Evolutionary conservation across 306 rosid species (phyloP), one percentile per base, ranked within the genome.

Genomic region (Castanea mollissima): DNA sequence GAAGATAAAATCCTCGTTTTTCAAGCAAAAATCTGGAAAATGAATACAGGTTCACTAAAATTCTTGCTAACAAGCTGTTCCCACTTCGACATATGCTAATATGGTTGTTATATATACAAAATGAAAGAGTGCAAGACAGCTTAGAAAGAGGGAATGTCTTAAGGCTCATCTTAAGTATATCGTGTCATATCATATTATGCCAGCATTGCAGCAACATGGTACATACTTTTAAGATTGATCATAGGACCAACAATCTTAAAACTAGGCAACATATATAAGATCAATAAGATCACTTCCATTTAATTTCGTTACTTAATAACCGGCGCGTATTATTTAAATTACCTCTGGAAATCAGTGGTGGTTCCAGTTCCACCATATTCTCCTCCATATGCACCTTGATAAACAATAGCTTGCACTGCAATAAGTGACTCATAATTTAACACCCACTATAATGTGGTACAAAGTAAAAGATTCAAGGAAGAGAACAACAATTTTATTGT

Each of bases 351-450:
- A 68, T 84, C 89, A 19, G 83, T 80, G 35, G 78, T 71, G 56
- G 88, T 57, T 86, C 34, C 34, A 31, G 5, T 31, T 31, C 79
- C 90, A 71, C 83, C 87, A 69, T 74, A 77, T 19, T 79, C 84
- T 84, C 85, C 93, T 76, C 88, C 97, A 81, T 88, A 87, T 79
- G 78, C 94, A 52, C 83, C 97, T 84, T 90, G 92, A 84, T 86
- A 87, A 72, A 77, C 86, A 78, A 83, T 65, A 79, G 88, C 90
- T 87, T 90, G 93, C 81, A 79, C 98, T 95, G 91, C 86, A 84
- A 79, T 51, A 74, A 69, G 80, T 55, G 21, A 46, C 20, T 10
- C 44, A 41, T 27, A 73, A 71, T 60, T 83, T 74, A 46, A 38
- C 59, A 71, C 51, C 52, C 77, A 19, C 25, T 4, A 71, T 35